A percentile compares a stretch with the other conserved stretches of the same genome.
These are phyloP conservation scores for Cryphonectria radicalis DNA, from an alignment of 2,329 filamentous ascomycete species.

Conservation along the genomic window DNA sequence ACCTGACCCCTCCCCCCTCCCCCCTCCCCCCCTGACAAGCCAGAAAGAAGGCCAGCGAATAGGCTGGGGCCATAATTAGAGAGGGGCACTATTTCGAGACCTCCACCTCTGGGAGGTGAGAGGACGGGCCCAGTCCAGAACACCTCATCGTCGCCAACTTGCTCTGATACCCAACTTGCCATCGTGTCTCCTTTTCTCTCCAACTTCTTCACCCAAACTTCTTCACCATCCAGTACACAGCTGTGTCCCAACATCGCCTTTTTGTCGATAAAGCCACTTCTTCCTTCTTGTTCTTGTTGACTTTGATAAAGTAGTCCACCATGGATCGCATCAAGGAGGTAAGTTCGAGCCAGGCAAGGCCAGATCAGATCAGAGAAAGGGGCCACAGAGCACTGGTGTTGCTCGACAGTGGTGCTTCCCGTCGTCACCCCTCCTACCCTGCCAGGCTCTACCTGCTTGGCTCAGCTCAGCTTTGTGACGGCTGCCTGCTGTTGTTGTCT, in stretches of 20 bases:
- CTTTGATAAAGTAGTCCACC: slow-evolving; percentile 39
- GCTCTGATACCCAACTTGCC: slow-evolving; percentile 26
- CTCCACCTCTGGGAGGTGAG: slow-evolving; percentile 21
- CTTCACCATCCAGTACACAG: slow-evolving; percentile 29
- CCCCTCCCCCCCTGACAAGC: slow-evolving; percentile 6
- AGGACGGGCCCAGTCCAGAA: slow-evolving; percentile 23
- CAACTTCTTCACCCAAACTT: slow-evolving; percentile 32
- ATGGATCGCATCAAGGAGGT: slow-evolving; percentile 95
- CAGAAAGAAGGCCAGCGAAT: slow-evolving; percentile 28
- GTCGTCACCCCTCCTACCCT: slow-evolving; percentile 18
- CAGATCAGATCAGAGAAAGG: slow-evolving; percentile 22
- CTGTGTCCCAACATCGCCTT: slow-evolving; percentile 1
- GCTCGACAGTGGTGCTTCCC: slow-evolving; percentile 11
- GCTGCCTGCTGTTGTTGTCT: slow-evolving; percentile 7
- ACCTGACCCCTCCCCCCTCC: neutral
- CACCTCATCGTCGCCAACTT: slow-evolving; percentile 26
- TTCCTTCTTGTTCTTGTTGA: slow-evolving; percentile 8
- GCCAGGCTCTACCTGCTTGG: slow-evolving; percentile 2
- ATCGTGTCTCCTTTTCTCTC: slow-evolving; percentile 22
- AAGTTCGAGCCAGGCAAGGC: slow-evolving; percentile 44
- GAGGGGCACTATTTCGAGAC: slow-evolving; percentile 30
- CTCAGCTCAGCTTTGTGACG: neutral
- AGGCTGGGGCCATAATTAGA: slow-evolving; percentile 26
- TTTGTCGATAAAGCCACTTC: slow-evolving; percentile 12
- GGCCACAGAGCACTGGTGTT: slow-evolving; percentile 4